A percentile compares a stretch with the other conserved stretches of the same genome.
Conservation (phyloP, 2,329 filamentous ascomycete species). For the Chaetomium sp. region DNA sequence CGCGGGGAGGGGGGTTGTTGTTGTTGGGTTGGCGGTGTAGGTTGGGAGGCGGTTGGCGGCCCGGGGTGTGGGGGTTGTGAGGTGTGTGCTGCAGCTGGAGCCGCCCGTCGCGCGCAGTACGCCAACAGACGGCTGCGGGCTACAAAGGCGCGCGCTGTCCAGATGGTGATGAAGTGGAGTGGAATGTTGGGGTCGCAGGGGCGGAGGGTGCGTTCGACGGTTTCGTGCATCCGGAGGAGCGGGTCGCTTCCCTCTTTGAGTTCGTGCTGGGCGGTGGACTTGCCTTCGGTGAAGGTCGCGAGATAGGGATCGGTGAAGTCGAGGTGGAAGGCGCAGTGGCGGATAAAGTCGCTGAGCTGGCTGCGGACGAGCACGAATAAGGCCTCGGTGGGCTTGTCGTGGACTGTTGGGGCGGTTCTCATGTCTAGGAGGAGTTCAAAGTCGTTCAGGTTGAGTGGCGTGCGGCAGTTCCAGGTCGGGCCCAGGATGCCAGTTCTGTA, state of each 20-base stretch:
- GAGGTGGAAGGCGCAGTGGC: slow-evolving; percentile 41
- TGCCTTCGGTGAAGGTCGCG: slow-evolving; percentile 36
- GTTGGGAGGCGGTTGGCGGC: slow-evolving; percentile 35
- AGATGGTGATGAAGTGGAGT: slow-evolving; percentile 47
- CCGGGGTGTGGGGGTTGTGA: slow-evolving; percentile 28
- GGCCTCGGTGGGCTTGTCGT: slow-evolving; percentile 45
- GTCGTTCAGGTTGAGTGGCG: slow-evolving; percentile 51
- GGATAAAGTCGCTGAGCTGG: slow-evolving; percentile 45
- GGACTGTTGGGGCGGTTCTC: slow-evolving; percentile 38
- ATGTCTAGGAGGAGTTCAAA: slow-evolving; percentile 48
- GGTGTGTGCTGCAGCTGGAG: slow-evolving; percentile 25
- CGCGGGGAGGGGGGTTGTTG: too few relatives aligned
- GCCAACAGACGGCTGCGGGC: slow-evolving; percentile 55
- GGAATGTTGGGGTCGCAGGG: slow-evolving; percentile 45
- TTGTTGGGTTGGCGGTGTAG: slow-evolving; percentile 26
- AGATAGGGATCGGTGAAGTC: slow-evolving; percentile 42
- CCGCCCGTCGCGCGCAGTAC: slow-evolving; percentile 41
- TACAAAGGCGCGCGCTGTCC: slow-evolving; percentile 46
- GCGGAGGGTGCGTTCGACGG: slow-evolving; percentile 49
- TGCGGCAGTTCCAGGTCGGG: slow-evolving; percentile 47
- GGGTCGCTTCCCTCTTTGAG: slow-evolving; percentile 26
- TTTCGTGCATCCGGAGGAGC: slow-evolving; percentile 43
- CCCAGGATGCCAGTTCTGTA: slow-evolving; percentile 38
- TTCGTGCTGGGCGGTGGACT: slow-evolving; percentile 8
- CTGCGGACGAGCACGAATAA: slow-evolving; percentile 47